phyloP scores from a whole-genome alignment of 1,284 basidiomycete species.

The Leccinum olivaceoglutinosum region DNA sequence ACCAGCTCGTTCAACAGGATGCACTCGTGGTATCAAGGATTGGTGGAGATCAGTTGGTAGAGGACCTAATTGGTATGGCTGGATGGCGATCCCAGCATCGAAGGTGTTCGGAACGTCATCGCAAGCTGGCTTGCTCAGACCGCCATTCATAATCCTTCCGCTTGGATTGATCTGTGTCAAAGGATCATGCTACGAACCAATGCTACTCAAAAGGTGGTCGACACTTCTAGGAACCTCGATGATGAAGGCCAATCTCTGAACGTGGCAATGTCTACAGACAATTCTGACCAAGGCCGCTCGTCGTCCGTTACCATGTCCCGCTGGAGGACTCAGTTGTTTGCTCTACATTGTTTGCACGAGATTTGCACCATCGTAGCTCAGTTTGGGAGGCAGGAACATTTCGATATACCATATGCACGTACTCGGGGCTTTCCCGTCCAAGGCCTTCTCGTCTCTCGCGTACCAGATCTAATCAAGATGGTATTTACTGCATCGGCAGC shows the following conservation, averaged over 20 bases:
- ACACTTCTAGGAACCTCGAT: slow-evolving; percentile 68
- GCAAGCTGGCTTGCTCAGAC: slow-evolving; percentile 95
- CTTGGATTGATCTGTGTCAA: slow-evolving; percentile 98
- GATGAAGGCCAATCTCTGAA: slow-evolving; percentile 91
- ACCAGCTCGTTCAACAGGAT: slow-evolving; percentile 96
- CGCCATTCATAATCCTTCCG: slow-evolving; percentile 86
- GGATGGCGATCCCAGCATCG: slow-evolving; percentile 91
- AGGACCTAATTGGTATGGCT: slow-evolving; percentile 91
- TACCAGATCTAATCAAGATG: slow-evolving; percentile 93
- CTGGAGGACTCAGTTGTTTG: slow-evolving; percentile 97
- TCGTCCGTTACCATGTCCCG: slow-evolving; percentile 59
- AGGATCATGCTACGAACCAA: slow-evolving; percentile 91
- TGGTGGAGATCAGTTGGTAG: slow-evolving; percentile 91
- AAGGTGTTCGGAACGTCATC: slow-evolving; percentile 91
- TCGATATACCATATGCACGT: slow-evolving; percentile 68
- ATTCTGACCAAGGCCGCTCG: slow-evolving; percentile 30
- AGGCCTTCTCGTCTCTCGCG: slow-evolving; percentile 71
- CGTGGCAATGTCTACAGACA: slow-evolving; percentile 37
- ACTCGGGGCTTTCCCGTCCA: slow-evolving; percentile 40
- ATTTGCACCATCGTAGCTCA: slow-evolving; percentile 77
- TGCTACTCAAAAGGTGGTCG: slow-evolving; percentile 68
- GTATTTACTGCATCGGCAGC: slow-evolving; percentile 97
- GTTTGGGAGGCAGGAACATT: slow-evolving; percentile 76
- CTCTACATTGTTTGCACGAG: slow-evolving; percentile 87
- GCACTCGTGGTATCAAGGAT: slow-evolving; percentile 88